A percentile compares a stretch with the other conserved stretches of the same genome.
Conservation (phyloP, 1,284 basidiomycete genomes). For the Ustilago bromivora region DNA sequence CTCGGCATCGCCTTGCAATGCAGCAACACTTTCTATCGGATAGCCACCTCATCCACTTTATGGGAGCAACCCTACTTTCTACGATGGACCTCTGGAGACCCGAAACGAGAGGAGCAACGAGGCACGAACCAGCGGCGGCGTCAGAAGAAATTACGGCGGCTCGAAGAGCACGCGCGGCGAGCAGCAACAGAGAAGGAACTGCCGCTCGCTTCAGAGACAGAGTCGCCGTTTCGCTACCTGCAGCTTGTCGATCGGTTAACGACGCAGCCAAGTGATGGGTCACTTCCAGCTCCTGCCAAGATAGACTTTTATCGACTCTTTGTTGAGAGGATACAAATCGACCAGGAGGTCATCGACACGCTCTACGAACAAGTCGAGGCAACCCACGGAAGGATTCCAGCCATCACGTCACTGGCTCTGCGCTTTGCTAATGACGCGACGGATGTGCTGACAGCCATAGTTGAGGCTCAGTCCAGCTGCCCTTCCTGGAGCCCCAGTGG, state of each 20-base stretch:
- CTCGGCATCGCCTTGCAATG: slow-evolving; percentile 22
- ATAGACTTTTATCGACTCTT: slow-evolving; percentile 52
- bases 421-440: slow-evolving; percentile 47
- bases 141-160: slow-evolving; percentile 8
- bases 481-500: slow-evolving; percentile 23
- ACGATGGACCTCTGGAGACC: slow-evolving; percentile 43
- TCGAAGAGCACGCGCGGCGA: slow-evolving; percentile 25
- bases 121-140: slow-evolving; percentile 17
- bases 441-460: slow-evolving; percentile 41
- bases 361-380: slow-evolving; percentile 41
- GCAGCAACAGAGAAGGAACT: slow-evolving; percentile 13
- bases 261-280: neutral
- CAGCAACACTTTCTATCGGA: slow-evolving; percentile 28
- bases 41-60: slow-evolving; percentile 35
- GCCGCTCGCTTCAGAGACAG: neutral
- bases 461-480: slow-evolving; percentile 34
- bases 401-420: slow-evolving; percentile 19
- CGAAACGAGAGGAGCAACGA: slow-evolving; percentile 16
- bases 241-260: neutral
- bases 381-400: slow-evolving; percentile 22
- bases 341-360: slow-evolving; percentile 37
- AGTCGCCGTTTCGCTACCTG: slow-evolving; percentile 26
- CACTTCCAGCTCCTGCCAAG: neutral
- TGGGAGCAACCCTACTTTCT: slow-evolving; percentile 48
- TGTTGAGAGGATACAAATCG: slow-evolving; percentile 37